phyloP scores from a whole-genome alignment of 345 rosid genomes.

The Stellera chamaejasme region DNA sequence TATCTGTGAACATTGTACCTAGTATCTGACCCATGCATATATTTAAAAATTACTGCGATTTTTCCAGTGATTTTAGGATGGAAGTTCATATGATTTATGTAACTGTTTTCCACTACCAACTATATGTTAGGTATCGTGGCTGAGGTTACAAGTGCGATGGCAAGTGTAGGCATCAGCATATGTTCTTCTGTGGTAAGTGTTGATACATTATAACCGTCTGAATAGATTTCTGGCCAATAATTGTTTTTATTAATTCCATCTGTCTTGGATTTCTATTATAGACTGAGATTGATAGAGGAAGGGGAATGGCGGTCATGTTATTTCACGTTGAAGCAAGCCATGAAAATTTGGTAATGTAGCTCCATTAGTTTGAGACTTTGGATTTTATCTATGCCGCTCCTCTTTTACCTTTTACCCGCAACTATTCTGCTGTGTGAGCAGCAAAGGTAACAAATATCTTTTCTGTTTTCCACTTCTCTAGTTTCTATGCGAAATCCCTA shows the following conservation, averaged over 20 bases:
- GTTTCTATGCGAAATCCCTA: neutral
- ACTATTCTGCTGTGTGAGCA: neutral
- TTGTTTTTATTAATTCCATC: slow-evolving; percentile 5
- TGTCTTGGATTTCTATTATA: slow-evolving; percentile 18
- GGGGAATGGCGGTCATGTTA: slow-evolving; percentile 87
- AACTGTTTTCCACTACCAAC: neutral
- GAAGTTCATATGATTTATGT: neutral
- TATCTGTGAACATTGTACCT: too few relatives aligned
- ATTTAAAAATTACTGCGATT: too few relatives aligned
- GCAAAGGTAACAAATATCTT: neutral
- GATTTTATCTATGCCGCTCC: neutral
- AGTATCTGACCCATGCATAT: too few relatives aligned
- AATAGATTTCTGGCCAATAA: slow-evolving; percentile 2
- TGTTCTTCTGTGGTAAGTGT: slow-evolving; percentile 87
- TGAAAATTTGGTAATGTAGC: slow-evolving; percentile 57
- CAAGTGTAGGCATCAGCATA: slow-evolving; percentile 54
- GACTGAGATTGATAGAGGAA: slow-evolving; percentile 89
- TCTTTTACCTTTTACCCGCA: neutral
- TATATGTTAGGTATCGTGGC: slow-evolving; percentile 72
- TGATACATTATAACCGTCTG: neutral
- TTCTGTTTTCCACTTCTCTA: neutral
- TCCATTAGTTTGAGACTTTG: slow-evolving; percentile 5
- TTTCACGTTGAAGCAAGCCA: slow-evolving; percentile 75
- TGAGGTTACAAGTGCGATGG: slow-evolving; percentile 68
- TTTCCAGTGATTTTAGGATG: too few relatives aligned